phyloP scores from a whole-genome alignment of 2,329 filamentous ascomycete species.

The Hypoxylon sp. region DNA sequence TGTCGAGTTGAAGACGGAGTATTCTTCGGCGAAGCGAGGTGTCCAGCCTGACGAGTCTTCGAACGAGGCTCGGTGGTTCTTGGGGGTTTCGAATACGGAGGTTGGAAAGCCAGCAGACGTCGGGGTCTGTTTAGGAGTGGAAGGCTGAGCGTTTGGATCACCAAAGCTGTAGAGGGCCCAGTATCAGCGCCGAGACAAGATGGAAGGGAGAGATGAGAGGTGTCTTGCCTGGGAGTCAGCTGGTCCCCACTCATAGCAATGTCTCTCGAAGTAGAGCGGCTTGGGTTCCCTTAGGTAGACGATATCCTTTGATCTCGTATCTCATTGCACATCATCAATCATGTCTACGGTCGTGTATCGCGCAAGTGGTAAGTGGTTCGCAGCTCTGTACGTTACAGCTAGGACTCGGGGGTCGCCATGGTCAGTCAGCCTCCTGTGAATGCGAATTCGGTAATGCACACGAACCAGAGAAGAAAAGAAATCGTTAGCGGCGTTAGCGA shows the following conservation, averaged over 20 bases:
- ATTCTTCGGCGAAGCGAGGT: conserved; percentile 69
- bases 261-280: conserved; percentile 26
- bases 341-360: conserved; percentile 23
- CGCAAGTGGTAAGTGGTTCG: conserved; percentile 12
- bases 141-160: conserved; percentile 68
- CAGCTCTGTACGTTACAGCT: conserved; percentile 24
- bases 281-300: conserved; percentile 12
- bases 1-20: conserved; percentile 71
- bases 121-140: conserved; percentile 66
- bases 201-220: conserved; percentile 27
- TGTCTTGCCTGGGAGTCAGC: conserved; percentile 60
- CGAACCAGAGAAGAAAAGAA: conserved; percentile 10
- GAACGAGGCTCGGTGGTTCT: conserved; percentile 55
- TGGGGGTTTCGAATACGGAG: conserved; percentile 65
- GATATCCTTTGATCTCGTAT: conserved; percentile 29
- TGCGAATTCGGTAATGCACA: conserved; percentile 8
- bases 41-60: conserved; percentile 63
- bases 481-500: conserved; percentile 17
- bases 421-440: conserved; percentile 12
- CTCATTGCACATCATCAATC: conserved; percentile 38
- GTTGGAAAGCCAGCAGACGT: conserved; percentile 61
- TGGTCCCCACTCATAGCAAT: conserved; percentile 71
- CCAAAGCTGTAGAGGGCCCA: conserved; percentile 61
- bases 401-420: background rate
- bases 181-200: conserved; percentile 34